A percentile compares a stretch with the other conserved stretches of the same genome.
phyloP scores from a whole-genome alignment of 2,329 filamentous ascomycete genomes.

The Sphaerulina vaccinii region DNA sequence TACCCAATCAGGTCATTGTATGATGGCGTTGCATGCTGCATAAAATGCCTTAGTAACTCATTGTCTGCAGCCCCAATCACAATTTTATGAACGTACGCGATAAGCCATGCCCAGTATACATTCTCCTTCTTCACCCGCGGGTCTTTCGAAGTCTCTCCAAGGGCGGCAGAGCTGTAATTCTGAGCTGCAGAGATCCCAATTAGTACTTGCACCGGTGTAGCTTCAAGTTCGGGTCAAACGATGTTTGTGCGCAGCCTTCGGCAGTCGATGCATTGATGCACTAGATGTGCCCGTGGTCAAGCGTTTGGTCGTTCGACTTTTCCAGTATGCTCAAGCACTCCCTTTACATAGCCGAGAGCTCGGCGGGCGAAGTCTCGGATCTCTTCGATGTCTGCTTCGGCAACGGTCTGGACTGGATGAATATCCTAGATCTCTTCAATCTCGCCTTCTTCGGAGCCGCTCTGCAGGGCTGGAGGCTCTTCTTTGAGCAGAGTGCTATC shows the following conservation, averaged over 20 bases:
- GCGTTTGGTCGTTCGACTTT: neutral
- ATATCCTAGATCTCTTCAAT: constrained; percentile 76
- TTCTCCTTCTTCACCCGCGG: neutral
- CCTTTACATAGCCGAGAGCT: too few relatives aligned
- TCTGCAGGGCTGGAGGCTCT: constrained; percentile 62
- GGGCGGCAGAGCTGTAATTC: neutral
- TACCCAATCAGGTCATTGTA: neutral
- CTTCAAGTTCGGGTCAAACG: neutral
- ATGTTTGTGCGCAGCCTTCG: neutral
- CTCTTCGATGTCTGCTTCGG: neutral
- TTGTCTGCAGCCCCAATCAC: neutral
- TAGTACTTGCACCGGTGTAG: neutral
- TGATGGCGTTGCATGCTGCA: neutral
- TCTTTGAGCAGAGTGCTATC: constrained; percentile 41
- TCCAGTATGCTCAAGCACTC: too few relatives aligned
- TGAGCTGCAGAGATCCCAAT: neutral
- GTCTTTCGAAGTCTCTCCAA: neutral
- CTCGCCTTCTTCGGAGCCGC: constrained; percentile 95
- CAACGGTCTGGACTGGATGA: neutral
- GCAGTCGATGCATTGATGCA: neutral
- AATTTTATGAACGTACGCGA: neutral
- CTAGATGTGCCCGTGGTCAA: neutral
- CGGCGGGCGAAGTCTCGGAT: neutral
- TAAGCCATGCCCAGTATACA: neutral
- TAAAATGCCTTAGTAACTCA: neutral